Percentiles rank a stretch among this genome's conserved stretches.
Conservation (phyloP, 1,139 yeast genomes). For the Hyphopichia fennica region DNA sequence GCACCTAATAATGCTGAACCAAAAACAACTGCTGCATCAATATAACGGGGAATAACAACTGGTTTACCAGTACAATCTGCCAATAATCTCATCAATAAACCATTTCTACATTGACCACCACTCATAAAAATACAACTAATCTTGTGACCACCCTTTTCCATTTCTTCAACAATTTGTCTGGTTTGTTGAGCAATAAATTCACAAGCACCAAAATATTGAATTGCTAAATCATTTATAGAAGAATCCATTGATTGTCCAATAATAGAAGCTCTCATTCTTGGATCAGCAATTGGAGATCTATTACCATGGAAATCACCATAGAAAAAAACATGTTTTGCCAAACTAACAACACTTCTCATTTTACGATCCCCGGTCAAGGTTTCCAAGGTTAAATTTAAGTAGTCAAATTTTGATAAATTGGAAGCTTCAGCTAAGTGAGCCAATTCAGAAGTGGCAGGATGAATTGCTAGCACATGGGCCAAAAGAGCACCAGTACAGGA, state of each 20-base stretch:
- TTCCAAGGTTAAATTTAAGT: constrained; percentile 73
- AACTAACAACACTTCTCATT: constrained; percentile 70
- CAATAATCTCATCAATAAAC: constrained; percentile 79
- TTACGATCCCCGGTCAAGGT: constrained; percentile 54
- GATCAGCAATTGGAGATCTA: constrained; percentile 94
- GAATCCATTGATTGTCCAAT: constrained; percentile 92
- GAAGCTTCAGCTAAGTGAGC: constrained; percentile 62
- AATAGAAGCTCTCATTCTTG: constrained; percentile 88
- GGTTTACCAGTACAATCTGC: constrained; percentile 94
- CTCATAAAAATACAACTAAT: constrained; percentile 80
- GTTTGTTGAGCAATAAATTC: constrained; percentile 98
- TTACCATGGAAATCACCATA: constrained; percentile 98
- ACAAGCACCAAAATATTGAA: constrained; percentile 88
- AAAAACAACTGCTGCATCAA: constrained; percentile 95
- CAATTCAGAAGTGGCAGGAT: constrained; percentile 81
- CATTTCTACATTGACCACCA: constrained; percentile 96
- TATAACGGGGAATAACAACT: constrained; percentile 88
- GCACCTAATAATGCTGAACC: constrained; percentile 96
- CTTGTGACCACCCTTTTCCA: constrained; percentile 77
- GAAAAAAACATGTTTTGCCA: constrained; percentile 83
- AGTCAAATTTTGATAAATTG: constrained; percentile 77
- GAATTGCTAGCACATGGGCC: constrained; percentile 86
- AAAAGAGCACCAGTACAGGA: constrained; percentile 93
- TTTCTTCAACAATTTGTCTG: constrained; percentile 85
- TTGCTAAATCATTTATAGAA: constrained; percentile 79